Conservation (phyloP, 2,329 filamentous ascomycete genomes). For the Colletotrichum endophyticum region DNA sequence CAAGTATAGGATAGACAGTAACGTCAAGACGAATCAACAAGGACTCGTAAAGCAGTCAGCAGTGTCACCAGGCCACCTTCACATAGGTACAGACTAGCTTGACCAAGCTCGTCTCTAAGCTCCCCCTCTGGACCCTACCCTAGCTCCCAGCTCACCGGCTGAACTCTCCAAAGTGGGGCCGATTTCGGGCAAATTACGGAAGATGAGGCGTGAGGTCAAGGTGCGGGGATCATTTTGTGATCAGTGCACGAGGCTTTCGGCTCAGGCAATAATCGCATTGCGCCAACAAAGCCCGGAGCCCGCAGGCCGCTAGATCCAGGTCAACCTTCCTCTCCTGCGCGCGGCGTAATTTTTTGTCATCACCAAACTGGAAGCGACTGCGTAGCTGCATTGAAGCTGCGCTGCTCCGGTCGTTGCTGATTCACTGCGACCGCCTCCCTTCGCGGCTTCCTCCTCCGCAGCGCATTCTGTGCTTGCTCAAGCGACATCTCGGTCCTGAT, state of each 20-base stretch:
- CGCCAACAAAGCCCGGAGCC: conserved; percentile 19
- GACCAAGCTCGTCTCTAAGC: background rate
- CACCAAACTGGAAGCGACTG: conserved; percentile 5
- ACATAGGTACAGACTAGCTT: background rate
- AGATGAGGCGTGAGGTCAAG: background rate
- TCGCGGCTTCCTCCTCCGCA: background rate
- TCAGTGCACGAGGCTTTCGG: conserved; percentile 13
- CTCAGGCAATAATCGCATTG: conserved; percentile 14
- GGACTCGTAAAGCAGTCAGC: background rate
- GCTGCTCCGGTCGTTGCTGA: background rate
- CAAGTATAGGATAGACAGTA: background rate
- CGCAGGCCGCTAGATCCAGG: conserved; percentile 15
- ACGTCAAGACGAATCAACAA: background rate
- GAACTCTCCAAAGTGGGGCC: background rate
- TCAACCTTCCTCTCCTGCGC: conserved; percentile 15
- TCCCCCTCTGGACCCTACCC: background rate
- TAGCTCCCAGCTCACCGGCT: background rate
- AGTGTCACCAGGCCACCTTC: background rate
- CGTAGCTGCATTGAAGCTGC: conserved; percentile 2
- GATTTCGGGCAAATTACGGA: conserved; percentile 17
- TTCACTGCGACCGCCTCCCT: background rate
- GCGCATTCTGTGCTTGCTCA: background rate
- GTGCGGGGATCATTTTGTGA: background rate
- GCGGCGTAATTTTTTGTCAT: conserved; percentile 20
- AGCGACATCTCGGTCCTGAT: background rate